Evolutionary conservation across 768 basidiomycete species (phyloP), one percentile per base, ranked within the genome.

Genomic region (Agrocybe chaxingu): DNA sequence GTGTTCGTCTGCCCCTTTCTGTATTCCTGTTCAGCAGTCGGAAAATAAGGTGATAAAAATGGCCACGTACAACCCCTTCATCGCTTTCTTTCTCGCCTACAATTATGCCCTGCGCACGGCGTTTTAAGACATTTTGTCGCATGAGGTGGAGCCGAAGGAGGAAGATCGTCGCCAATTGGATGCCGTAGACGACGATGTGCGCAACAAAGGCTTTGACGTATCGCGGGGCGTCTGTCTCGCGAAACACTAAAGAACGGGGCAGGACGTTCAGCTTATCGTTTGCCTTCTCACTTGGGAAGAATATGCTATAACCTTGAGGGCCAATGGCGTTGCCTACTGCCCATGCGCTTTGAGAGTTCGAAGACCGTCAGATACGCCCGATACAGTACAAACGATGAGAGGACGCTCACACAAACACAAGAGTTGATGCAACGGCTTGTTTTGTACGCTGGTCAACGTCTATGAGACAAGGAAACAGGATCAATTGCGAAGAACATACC

Each of bases 251-350:
- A 37, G 11, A 39, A 42, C 24, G 36, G 24, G 24, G 24, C 16
- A 16, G 16, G 16, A 16, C 24, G 24, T 24, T 24, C 24, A 24
- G 24, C 24, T 24, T 24, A 24, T 24, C 24, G 24, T 24, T 24
- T 24, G 24, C 24, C 24, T 16, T 24, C 24, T 24, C 3, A 24
- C 5, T 24, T 24, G 3, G 16, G 24, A 24, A 5, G 3, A 24
- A 24, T 24, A 24, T 24, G 24, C 24, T 24, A 24, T 24, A 24
- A 43, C 73, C 68, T 68, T 77, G 75, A 4, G 74, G 74, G 3
- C 71, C 73, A 51, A 77, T 61, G 12, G 77, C 74, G 58, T 79
- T 80, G 7, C 78, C 78, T 4, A 71, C 71, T 16, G 78, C 75
- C 75, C 77, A 80, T 6, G 75, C 74, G 43, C 70, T 74, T 30